phyloP scores from a whole-genome alignment of 495 filamentous ascomycete genomes.

The Talaromyces adpressus region DNA sequence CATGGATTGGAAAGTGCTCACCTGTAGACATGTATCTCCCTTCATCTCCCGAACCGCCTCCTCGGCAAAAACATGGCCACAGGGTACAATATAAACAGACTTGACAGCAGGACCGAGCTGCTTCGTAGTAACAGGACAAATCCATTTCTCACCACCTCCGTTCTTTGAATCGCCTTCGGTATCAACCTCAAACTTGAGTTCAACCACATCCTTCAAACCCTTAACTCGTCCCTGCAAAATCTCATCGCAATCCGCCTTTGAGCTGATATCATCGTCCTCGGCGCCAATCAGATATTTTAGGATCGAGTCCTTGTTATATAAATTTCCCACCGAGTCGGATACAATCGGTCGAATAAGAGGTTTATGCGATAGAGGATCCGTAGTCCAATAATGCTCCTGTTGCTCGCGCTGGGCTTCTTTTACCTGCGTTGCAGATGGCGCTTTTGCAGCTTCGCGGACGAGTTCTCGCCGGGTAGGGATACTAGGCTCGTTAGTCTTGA shows the following conservation, averaged over 20 bases:
- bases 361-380: conserved; percentile 76
- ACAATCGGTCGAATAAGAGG: conserved; percentile 68
- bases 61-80: conserved; percentile 90
- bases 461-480: conserved; percentile 95
- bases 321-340: conserved; percentile 73
- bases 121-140: conserved; percentile 86
- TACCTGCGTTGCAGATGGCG: conserved; percentile 76
- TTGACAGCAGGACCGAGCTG: conserved; percentile 72
- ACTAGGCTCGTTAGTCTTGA: conserved; percentile 27
- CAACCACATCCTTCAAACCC: conserved; percentile 79
- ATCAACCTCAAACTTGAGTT: conserved; percentile 70
- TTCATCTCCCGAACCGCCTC: conserved; percentile 73
- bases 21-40: conserved; percentile 54
- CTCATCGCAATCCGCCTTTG: conserved; percentile 55
- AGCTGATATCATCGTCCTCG: conserved; percentile 43
- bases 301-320: conserved; percentile 94
- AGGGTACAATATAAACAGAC: conserved; percentile 87
- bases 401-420: conserved; percentile 82
- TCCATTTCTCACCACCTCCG: conserved; percentile 51
- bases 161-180: conserved; percentile 37
- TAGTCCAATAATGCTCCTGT: conserved; percentile 76
- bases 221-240: conserved; percentile 66
- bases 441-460: conserved; percentile 78
- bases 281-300: conserved; percentile 70
- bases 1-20: conserved; percentile 18